These are phyloP conservation scores for Talaromyces trachyspermus DNA, from an alignment of 495 filamentous ascomycete genomes.

Conservation along the genomic window DNA sequence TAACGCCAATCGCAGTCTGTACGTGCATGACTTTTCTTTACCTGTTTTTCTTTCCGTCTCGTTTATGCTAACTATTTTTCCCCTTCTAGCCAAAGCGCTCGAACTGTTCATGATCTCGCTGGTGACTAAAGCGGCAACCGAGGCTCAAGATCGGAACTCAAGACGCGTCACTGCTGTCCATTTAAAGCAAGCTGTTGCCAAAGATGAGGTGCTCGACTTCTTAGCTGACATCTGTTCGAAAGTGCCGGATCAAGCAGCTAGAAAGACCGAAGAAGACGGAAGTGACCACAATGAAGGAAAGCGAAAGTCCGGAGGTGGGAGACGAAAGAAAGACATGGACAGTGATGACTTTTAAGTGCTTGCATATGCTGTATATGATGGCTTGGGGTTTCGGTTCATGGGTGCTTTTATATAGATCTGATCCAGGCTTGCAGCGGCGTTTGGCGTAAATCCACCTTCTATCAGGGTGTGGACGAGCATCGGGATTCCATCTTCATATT, in stretches of 20 bases:
- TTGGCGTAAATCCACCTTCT: too few species aligned
- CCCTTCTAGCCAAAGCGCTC: slow-evolving; percentile 63
- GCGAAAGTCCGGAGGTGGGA: slow-evolving; percentile 34
- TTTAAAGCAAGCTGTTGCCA: slow-evolving; percentile 79
- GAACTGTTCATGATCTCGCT: slow-evolving; percentile 97
- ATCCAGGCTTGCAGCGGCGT: too few species aligned
- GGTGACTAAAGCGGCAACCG: slow-evolving; percentile 75
- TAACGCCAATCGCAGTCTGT: slow-evolving; percentile 90
- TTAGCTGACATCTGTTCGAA: slow-evolving; percentile 83
- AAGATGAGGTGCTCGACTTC: slow-evolving; percentile 89
- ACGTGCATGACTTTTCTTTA: slow-evolving; percentile 25
- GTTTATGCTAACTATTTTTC: slow-evolving; percentile 13
- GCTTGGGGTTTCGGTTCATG: too few species aligned
- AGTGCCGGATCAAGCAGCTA: slow-evolving; percentile 61
- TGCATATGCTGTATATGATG: background rate
- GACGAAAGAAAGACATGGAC: slow-evolving; percentile 41
- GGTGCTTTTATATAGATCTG: too few species aligned
- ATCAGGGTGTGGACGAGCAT: too few species aligned
- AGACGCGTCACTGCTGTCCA: slow-evolving; percentile 87
- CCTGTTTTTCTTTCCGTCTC: slow-evolving; percentile 2
- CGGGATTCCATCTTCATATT: too few species aligned
- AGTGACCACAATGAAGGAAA: slow-evolving; percentile 45
- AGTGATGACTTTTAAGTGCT: slow-evolving; percentile 22
- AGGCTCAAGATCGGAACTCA: slow-evolving; percentile 71
- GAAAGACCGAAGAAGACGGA: slow-evolving; percentile 47